These are phyloP conservation scores for Rosa hybrid DNA, from an alignment of 331 rosid species.

Conservation along the genomic window DNA sequence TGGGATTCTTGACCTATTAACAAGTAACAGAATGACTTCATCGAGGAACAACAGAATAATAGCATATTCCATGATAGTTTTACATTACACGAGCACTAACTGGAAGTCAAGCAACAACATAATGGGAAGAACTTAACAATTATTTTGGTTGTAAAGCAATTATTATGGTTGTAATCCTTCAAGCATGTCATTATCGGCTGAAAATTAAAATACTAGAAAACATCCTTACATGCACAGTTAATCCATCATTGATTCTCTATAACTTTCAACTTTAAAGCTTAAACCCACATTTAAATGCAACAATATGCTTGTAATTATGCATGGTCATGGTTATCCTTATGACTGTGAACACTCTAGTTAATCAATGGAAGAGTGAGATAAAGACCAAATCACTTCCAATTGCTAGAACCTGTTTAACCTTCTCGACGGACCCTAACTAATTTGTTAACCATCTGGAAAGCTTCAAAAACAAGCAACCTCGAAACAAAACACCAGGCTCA, in stretches of 20 bases:
- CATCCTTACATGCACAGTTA: background rate
- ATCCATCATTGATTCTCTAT: background rate
- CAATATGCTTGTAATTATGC: background rate
- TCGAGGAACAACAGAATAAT: conserved; percentile 2
- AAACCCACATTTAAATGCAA: background rate
- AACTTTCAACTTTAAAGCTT: background rate
- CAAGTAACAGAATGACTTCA: background rate
- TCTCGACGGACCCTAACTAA: background rate
- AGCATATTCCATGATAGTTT: background rate
- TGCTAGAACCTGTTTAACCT: background rate
- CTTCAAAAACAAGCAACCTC: background rate
- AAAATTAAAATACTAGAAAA: background rate
- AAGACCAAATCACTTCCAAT: background rate
- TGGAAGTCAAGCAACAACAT: background rate
- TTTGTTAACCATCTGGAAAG: background rate
- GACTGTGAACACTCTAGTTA: background rate
- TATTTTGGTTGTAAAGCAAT: background rate
- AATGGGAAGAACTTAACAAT: background rate
- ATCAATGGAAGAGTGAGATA: background rate
- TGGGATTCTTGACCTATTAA: conserved; percentile 73
- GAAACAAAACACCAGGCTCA: background rate
- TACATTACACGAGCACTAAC: background rate
- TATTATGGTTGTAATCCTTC: background rate
- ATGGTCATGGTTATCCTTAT: background rate
- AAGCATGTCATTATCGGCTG: background rate